Conservation (phyloP, 352 stramenopile species). For the Globisporangium paddicum region DNA sequence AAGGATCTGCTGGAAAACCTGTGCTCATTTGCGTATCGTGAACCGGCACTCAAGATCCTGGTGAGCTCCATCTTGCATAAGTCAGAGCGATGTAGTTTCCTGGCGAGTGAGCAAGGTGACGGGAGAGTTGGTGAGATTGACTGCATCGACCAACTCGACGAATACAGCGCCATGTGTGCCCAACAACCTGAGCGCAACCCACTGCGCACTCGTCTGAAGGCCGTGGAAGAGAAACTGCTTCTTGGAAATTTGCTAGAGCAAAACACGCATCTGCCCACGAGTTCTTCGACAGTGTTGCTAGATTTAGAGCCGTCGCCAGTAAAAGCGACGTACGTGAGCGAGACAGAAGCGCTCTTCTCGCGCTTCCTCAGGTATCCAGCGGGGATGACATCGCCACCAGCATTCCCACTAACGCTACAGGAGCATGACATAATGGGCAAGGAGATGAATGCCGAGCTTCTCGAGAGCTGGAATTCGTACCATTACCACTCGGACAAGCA, state of each 20-base stretch:
- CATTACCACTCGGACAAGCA: constrained; percentile 16
- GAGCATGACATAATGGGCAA: constrained; percentile 25
- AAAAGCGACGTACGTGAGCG: constrained; percentile 14
- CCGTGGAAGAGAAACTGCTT: constrained; percentile 8
- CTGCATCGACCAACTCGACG: background rate
- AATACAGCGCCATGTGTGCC: constrained; percentile 5
- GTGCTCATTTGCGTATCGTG: constrained; percentile 24
- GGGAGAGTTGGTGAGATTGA: background rate
- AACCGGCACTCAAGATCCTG: constrained; percentile 33
- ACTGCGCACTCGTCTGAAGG: constrained; percentile 8
- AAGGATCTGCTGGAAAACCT: constrained; percentile 21
- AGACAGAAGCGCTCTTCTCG: constrained; percentile 7
- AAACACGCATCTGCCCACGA: background rate
- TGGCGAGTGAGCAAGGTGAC: background rate
- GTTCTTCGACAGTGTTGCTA: background rate
- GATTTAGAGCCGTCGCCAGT: constrained; percentile 5
- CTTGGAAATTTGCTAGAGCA: constrained; percentile 6
- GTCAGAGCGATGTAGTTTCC: background rate
- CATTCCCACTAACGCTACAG: constrained; percentile 20
- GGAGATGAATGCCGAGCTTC: constrained; percentile 34
- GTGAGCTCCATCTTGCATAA: constrained; percentile 21
- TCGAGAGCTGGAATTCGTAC: constrained; percentile 38
- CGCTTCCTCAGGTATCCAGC: constrained; percentile 4
- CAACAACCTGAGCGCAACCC: constrained; percentile 13
- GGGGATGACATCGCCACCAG: background rate